Evolutionary conservation across 2,329 filamentous ascomycete species (phyloP).

Genomic region (Ampelomyces quisqualis): DNA sequence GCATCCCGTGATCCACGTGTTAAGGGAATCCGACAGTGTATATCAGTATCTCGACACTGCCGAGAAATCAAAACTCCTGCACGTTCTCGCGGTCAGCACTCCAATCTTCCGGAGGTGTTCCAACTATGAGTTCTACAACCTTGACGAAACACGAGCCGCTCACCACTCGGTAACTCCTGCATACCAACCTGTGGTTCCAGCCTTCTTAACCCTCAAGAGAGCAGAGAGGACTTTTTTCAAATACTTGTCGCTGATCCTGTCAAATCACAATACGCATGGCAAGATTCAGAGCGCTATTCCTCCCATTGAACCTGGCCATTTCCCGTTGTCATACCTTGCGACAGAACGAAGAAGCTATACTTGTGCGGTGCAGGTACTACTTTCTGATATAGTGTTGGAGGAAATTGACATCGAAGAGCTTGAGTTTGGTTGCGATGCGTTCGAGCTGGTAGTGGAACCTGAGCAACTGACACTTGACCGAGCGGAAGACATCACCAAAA

Average conservation of each 20-base stretch:
- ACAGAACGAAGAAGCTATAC: constrained; percentile 64
- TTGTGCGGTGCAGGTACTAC: constrained; percentile 63
- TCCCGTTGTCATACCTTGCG: constrained; percentile 62
- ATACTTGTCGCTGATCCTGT: constrained; percentile 62
- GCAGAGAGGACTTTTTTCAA: constrained; percentile 69
- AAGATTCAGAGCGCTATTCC: constrained; percentile 40
- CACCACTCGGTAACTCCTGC: constrained; percentile 25
- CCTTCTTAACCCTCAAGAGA: constrained; percentile 66
- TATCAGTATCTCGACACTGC: constrained; percentile 58
- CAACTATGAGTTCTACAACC: constrained; percentile 75
- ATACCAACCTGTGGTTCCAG: constrained; percentile 48
- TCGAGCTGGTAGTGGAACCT: constrained; percentile 60
- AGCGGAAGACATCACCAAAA: constrained; percentile 55
- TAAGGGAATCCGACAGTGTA: constrained; percentile 65
- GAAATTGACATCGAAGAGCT: constrained; percentile 64
- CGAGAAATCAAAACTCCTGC: constrained; percentile 57
- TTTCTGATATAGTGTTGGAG: constrained; percentile 58
- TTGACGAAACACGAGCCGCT: constrained; percentile 56
- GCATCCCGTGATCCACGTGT: constrained; percentile 71
- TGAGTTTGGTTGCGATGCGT: constrained; percentile 65
- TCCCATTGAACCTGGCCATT: constrained; percentile 60
- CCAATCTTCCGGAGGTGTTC: constrained; percentile 65
- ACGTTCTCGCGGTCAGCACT: constrained; percentile 58
- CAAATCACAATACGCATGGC: constrained; percentile 47
- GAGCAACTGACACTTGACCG: constrained; percentile 23